Percentiles rank a stretch among this genome's conserved stretches.
These are phyloP conservation scores for Penicillium sp. DNA, from an alignment of 2,329 filamentous ascomycete species.

Conservation along the genomic window DNA sequence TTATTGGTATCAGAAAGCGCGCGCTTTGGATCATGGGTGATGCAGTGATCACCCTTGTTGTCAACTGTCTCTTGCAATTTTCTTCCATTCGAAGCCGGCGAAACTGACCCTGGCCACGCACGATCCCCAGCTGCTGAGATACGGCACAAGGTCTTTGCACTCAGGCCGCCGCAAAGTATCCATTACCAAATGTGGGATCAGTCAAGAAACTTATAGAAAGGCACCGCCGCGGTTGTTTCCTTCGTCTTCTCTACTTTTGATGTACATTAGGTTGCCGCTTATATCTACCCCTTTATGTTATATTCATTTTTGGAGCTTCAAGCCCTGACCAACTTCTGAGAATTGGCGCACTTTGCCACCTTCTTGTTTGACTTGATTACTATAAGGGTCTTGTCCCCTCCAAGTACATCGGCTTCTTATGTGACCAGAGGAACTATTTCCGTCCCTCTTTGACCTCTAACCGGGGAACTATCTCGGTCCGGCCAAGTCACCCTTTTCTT, in stretches of 20 bases:
- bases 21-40: conserved; percentile 5
- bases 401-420: conserved; percentile 13
- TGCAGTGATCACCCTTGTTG: background rate
- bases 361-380: too few relatives aligned
- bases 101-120: conserved; percentile 18
- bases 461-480: background rate
- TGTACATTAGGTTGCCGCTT: conserved; percentile 1
- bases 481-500: conserved; percentile 2
- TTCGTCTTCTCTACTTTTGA: conserved; percentile 1
- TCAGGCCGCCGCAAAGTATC: conserved; percentile 9
- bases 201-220: conserved; percentile 12
- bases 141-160: conserved; percentile 7
- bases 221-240: conserved; percentile 1
- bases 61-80: conserved; percentile 3
- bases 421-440: conserved; percentile 4
- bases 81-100: conserved; percentile 10
- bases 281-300: conserved; percentile 2
- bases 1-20: conserved; percentile 7
- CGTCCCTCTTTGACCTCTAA: conserved; percentile 4
- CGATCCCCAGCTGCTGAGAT: conserved; percentile 18
- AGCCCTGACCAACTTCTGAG: conserved; percentile 7
- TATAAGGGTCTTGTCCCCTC: too few relatives aligned
- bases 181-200: conserved; percentile 1
- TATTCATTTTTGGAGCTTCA: conserved; percentile 1
- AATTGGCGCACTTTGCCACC: conserved; percentile 1